phyloP scores from a whole-genome alignment of 148 eudicot genomes.

The Gaultheria prostrata region DNA sequence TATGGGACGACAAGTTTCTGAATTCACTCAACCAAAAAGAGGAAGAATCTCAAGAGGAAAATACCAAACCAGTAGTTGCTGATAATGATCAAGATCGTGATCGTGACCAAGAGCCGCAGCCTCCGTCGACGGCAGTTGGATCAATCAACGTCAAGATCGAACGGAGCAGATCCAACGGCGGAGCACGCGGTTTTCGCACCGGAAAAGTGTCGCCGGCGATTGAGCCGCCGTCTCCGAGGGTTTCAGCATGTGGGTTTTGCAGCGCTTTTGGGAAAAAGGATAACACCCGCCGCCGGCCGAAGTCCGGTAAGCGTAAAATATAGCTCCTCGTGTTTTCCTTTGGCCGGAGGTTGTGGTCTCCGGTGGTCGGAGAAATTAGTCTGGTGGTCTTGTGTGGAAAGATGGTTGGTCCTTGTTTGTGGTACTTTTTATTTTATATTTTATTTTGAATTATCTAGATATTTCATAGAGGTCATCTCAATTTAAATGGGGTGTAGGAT shows the following conservation, averaged over 20 bases:
- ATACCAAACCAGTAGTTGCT: not conserved
- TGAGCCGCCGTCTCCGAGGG: slow-evolving; percentile 57
- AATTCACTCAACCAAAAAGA: slow-evolving; percentile 13
- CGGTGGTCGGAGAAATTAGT: not conserved
- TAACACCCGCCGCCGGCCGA: slow-evolving; percentile 29
- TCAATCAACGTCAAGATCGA: slow-evolving; percentile 24
- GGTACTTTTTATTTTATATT: not conserved
- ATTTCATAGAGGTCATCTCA: not conserved
- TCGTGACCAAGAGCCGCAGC: not conserved
- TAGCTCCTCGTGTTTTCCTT: not conserved
- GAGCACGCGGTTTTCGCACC: slow-evolving; percentile 33
- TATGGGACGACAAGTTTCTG: slow-evolving; percentile 53
- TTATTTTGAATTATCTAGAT: not conserved
- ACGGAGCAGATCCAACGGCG: slow-evolving; percentile 52
- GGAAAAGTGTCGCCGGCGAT: slow-evolving; percentile 46
- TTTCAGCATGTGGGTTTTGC: slow-evolving; percentile 54
- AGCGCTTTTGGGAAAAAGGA: slow-evolving; percentile 33
- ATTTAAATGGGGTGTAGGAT: slow-evolving; percentile 12
- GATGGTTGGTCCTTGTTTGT: not conserved
- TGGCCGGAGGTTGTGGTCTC: not conserved
- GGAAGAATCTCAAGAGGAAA: slow-evolving; percentile 11
- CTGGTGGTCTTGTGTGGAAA: not conserved
- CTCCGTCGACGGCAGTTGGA: slow-evolving; percentile 14
- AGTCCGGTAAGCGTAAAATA: slow-evolving; percentile 34
- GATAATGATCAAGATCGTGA: slow-evolving; percentile 7